phyloP scores from a whole-genome alignment of 768 basidiomycete genomes.

The Mycena floridula region DNA sequence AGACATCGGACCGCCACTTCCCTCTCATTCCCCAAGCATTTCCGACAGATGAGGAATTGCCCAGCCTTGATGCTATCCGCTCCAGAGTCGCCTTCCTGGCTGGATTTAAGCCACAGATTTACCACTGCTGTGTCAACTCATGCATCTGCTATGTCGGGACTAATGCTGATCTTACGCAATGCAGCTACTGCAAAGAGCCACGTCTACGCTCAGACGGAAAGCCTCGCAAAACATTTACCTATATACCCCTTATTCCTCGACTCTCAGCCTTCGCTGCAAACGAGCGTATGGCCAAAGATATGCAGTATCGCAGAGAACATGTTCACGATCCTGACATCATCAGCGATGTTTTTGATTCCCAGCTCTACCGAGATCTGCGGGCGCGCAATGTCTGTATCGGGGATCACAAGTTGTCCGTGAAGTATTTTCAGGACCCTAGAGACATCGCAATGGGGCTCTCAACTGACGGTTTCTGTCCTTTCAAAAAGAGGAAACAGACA shows the following conservation, averaged over 20 bases:
- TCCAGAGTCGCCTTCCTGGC: slow-evolving; percentile 16
- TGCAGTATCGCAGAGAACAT: slow-evolving; percentile 21
- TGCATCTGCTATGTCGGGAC: slow-evolving; percentile 32
- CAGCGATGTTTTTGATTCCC: slow-evolving; percentile 30
- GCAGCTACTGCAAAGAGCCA: slow-evolving; percentile 29
- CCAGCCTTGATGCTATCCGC: background rate
- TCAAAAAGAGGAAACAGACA: too few species aligned
- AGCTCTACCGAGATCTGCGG: slow-evolving; percentile 20
- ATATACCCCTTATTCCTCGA: slow-evolving; percentile 32
- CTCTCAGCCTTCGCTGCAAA: slow-evolving; percentile 19
- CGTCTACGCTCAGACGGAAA: slow-evolving; percentile 14
- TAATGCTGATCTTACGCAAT: slow-evolving; percentile 18
- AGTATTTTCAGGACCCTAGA: slow-evolving; percentile 33
- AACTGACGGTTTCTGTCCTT: too few species aligned
- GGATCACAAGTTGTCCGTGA: slow-evolving; percentile 14
- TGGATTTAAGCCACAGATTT: slow-evolving; percentile 16
- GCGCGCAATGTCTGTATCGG: slow-evolving; percentile 19
- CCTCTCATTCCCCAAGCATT: background rate
- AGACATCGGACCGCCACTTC: too few species aligned
- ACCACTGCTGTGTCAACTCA: slow-evolving; percentile 29
- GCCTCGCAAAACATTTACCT: slow-evolving; percentile 23
- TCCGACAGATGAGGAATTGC: background rate
- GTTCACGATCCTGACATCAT: slow-evolving; percentile 11
- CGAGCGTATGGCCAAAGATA: slow-evolving; percentile 9
- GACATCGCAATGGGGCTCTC: too few species aligned